Base-by-base conservation (phyloP, 2,329 filamentous ascomycete genomes). In the Akanthomyces lecanii region DNA sequence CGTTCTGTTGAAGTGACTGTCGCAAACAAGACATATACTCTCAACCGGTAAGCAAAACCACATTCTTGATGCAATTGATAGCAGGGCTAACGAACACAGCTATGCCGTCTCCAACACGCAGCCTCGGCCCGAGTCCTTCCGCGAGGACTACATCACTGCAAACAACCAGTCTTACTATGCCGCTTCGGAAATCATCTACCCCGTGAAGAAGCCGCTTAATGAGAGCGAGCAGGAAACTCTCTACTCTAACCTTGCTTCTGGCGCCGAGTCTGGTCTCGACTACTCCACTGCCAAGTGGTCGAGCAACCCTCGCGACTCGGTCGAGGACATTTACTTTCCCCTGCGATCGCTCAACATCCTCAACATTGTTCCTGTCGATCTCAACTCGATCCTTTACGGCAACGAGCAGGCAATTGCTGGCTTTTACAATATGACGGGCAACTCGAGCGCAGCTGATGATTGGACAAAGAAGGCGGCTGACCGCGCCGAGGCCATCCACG, bases 361-460 rank as follows among this genome's bases (percentile, higher is more conserved):
- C 63, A 79, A 84, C 52, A 79, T 83, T 12, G 75, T 90, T 1
- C 85, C 85, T 1, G 85, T 90, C 2, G 87, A 89, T 62, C 79
- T 90, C 65, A 89, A 90, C 73, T 84, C 86, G 1, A 89, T 89
- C 51, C 74, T 90, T 10, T 90, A 89, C 71, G 81, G 81, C 68
- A 88, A 88, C 66, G 87, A 90, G 69, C 75, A 83, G 2, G 78
- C 80, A 57, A 86, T 89, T 59, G 78, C 83, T 12, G 68, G 75
- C 2, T 87, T 88, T 70, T 77, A 85, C 65, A 76, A 79, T 47
- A 70, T 73, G 25, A 77, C 77, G 0, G 83, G 83, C 61, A 83
- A 88, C 70, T 68, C 72, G 36, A 79, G 76, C 1, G 81, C 75
- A 1, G 82, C 83, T 2, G 71, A 74, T 8, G 67, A 74, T 11